A percentile compares a stretch with the other conserved stretches of the same genome.
Evolutionary conservation across 2,329 filamentous ascomycete species (phyloP).

Genomic region (Trichoderma lentiforme): DNA sequence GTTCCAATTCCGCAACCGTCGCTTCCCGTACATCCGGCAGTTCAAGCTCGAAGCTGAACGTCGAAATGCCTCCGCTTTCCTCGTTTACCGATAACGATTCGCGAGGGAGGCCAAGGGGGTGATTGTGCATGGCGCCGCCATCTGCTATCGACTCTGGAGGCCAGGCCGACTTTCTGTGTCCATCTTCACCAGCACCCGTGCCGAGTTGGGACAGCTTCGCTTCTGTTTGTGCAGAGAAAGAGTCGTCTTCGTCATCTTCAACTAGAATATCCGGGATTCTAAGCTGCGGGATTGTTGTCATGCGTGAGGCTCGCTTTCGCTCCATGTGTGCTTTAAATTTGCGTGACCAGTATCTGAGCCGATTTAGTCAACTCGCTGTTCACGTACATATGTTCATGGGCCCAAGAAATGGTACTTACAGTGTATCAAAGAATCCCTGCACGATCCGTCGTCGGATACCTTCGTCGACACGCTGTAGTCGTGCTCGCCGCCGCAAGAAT

Average conservation of each 20-base stretch:
- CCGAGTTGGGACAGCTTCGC: neutral
- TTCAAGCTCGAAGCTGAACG: slow-evolving; percentile 58
- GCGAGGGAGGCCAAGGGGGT: slow-evolving; percentile 55
- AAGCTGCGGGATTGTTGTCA: slow-evolving; percentile 75
- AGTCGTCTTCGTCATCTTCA: slow-evolving; percentile 60
- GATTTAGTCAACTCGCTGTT: neutral
- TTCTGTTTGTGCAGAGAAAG: slow-evolving; percentile 18
- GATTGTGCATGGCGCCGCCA: slow-evolving; percentile 33
- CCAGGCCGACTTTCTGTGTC: slow-evolving; percentile 22
- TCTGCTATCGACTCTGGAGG: slow-evolving; percentile 42
- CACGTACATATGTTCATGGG: neutral
- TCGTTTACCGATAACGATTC: slow-evolving; percentile 40
- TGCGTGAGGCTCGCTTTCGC: slow-evolving; percentile 67
- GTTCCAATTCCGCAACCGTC: slow-evolving; percentile 11
- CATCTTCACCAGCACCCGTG: slow-evolving; percentile 13
- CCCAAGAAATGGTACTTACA: slow-evolving; percentile 48
- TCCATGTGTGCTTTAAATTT: slow-evolving; percentile 75
- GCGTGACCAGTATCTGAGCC: slow-evolving; percentile 69
- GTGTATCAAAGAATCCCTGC: slow-evolving; percentile 90
- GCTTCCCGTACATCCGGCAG: slow-evolving; percentile 37
- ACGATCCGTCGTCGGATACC: slow-evolving; percentile 88
- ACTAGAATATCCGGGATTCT: slow-evolving; percentile 87
- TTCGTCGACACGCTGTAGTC: slow-evolving; percentile 91
- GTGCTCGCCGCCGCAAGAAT: slow-evolving; percentile 83
- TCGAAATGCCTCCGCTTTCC: slow-evolving; percentile 46